Percentiles rank a stretch among this genome's conserved stretches.
These are phyloP conservation scores for Colletotrichum magnum DNA, from an alignment of 2,329 filamentous ascomycete species.

Conservation along the genomic window DNA sequence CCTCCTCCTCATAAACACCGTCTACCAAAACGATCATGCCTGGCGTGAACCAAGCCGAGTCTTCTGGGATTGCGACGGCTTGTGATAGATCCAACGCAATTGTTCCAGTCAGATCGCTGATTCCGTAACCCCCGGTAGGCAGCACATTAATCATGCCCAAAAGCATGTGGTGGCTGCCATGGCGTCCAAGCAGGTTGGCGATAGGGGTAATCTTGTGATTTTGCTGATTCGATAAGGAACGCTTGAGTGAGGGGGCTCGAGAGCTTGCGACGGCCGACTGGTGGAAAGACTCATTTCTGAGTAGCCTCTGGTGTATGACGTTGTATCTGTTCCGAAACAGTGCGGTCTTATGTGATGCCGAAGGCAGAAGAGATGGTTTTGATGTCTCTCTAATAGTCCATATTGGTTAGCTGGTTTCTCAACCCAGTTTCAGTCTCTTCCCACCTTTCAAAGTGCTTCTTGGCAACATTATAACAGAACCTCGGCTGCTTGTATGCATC, in stretches of 20 bases:
- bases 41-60: slow-evolving; percentile 92
- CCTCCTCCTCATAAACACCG: slow-evolving; percentile 96
- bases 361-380: slow-evolving; percentile 80
- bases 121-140: slow-evolving; percentile 84
- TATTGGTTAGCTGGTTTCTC: slow-evolving; percentile 41
- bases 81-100: slow-evolving; percentile 87
- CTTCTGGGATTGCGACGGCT: slow-evolving; percentile 84
- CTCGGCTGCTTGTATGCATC: slow-evolving; percentile 89
- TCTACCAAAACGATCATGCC: slow-evolving; percentile 98
- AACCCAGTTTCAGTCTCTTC: slow-evolving; percentile 27
- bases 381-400: slow-evolving; percentile 65
- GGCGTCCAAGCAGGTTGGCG: slow-evolving; percentile 80
- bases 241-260: slow-evolving; percentile 66
- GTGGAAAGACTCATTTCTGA: slow-evolving; percentile 95
- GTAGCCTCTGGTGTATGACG: slow-evolving; percentile 89
- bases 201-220: slow-evolving; percentile 93
- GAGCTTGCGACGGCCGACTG: slow-evolving; percentile 79
- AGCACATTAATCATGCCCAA: slow-evolving; percentile 86
- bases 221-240: slow-evolving; percentile 74
- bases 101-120: slow-evolving; percentile 90
- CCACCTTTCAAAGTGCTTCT: slow-evolving; percentile 91
- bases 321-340: slow-evolving; percentile 93
- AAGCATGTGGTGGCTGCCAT: slow-evolving; percentile 87
- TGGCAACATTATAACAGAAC: slow-evolving; percentile 80
- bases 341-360: slow-evolving; percentile 84